A percentile compares a stretch with the other conserved stretches of the same genome.
Conservation (phyloP, 2,329 filamentous ascomycete species). For the Shiraia sp. region DNA sequence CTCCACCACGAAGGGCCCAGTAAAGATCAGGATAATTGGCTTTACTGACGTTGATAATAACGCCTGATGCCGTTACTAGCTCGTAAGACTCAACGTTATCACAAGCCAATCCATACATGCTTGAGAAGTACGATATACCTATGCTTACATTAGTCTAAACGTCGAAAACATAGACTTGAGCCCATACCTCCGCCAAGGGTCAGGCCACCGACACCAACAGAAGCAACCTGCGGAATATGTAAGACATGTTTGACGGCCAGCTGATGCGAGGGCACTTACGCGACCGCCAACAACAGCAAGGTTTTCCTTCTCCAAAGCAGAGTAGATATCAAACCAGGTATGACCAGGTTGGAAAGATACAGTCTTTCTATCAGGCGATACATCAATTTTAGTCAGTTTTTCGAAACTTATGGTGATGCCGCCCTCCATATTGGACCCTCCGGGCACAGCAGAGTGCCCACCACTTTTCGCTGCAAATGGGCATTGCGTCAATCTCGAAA, state of each 20-base stretch:
- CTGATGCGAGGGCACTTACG: conserved; percentile 8
- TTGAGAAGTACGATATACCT: conserved; percentile 33
- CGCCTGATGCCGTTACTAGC: conserved; percentile 26
- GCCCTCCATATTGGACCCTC: conserved; percentile 46
- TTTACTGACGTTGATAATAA: conserved; percentile 19
- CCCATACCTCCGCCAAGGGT: conserved; percentile 26
- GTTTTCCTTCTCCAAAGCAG: conserved; percentile 21
- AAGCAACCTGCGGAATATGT: conserved; percentile 6
- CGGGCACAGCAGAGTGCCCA: conserved; percentile 48
- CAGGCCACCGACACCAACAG: conserved; percentile 27
- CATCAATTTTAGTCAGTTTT: conserved; percentile 29
- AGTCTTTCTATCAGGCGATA: conserved; percentile 28
- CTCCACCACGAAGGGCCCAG: conserved; percentile 43
- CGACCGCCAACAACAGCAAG: conserved; percentile 37
- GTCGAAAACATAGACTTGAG: no score
- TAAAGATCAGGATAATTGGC: conserved; percentile 45
- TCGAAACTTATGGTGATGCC: conserved; percentile 52
- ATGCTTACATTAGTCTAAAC: neutral
- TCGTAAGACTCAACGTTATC: conserved; percentile 44
- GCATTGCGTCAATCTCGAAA: conserved; percentile 25
- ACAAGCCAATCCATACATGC: conserved; percentile 25
- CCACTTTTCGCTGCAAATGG: conserved; percentile 51
- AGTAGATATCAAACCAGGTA: conserved; percentile 44
- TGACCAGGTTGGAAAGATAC: conserved; percentile 39
- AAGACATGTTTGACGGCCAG: neutral